Base-by-base conservation (phyloP, 495 filamentous ascomycete genomes). In the Lepraria neglecta region DNA sequence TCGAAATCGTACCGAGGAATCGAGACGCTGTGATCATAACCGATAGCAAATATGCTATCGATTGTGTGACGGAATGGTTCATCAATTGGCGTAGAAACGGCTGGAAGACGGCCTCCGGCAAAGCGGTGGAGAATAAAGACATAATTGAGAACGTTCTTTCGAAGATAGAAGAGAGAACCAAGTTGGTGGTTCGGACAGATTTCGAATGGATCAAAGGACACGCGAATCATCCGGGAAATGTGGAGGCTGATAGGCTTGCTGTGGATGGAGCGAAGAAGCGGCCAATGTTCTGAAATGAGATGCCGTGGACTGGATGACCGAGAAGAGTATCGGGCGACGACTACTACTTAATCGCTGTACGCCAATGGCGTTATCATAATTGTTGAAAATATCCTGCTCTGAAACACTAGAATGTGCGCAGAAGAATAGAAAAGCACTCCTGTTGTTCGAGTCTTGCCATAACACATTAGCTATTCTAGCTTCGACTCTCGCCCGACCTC, bases 161-260 rank as follows among this genome's bases (percentile, higher is more conserved):
- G 19, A 83, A 81, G 61, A 86, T 97, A n/a, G 82, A 90, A 19
- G 82, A 85, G 65, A 78, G 94, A 45, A 75, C 84, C 31, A 72
- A 75, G 47, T 71, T 78, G 14, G 82, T 82, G 7, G 83, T 80
- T 5, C 72, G 79, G 65, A 92, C 88, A 0, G 69, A 79, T 44
- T 95, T 96, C 63, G 79, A 84, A 68, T 96, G 91, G 92, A 80
- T 97, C 30, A 96, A 92, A 72, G 92, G 90, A 0, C 91, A 96
- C 69, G 77, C 72, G 19, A 74, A 75, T 14, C 76, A 88, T 58
- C 69, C 70, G 6, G 91, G 91, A 7, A 96, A 96, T 65, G 78
- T 83, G 54, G 86, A 84, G 6, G 91, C 94, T 12, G 94, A 98
- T 74, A 71, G 69, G 45, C 75, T 98, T 60, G 94, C 94, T 6